Evolutionary conservation across 2,329 filamentous ascomycete genomes (phyloP).

Genomic region (Gremmenia infestans): DNA sequence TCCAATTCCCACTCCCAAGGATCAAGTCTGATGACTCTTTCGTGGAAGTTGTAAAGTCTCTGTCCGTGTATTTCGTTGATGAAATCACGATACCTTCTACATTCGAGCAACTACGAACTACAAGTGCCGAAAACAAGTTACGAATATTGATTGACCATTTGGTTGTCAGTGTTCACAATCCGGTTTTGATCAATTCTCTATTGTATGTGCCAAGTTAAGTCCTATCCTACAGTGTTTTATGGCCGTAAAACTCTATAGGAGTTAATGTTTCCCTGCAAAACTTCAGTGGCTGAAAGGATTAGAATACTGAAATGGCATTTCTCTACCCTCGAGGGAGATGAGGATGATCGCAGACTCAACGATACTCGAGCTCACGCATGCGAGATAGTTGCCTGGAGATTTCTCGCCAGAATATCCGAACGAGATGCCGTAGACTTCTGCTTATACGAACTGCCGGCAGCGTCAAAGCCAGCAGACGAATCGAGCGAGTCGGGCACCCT

Average conservation of each 20-base stretch:
- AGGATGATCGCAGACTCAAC: conserved; percentile 56
- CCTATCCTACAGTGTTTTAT: not conserved
- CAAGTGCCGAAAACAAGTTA: conserved; percentile 54
- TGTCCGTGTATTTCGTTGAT: conserved; percentile 49
- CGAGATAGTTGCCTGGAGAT: conserved; percentile 77
- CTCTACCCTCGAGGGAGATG: conserved; percentile 48
- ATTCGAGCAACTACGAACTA: conserved; percentile 69
- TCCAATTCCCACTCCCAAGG: conserved; percentile 49
- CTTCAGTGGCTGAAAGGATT: conserved; percentile 1
- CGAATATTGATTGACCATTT: conserved; percentile 60
- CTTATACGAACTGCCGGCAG: conserved; percentile 63
- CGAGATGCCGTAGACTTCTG: conserved; percentile 70
- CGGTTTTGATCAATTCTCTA: conserved; percentile 65
- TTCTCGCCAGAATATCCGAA: conserved; percentile 65
- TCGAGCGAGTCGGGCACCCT: conserved; percentile 1
- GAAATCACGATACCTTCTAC: conserved; percentile 60
- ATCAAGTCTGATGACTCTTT: conserved; percentile 56
- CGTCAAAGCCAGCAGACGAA: not conserved
- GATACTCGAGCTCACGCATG: conserved; percentile 68
- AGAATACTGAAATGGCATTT: conserved; percentile 76
- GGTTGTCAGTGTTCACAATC: conserved; percentile 58
- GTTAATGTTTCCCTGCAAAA: not conserved
- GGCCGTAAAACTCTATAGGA: not conserved
- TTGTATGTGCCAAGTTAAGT: conserved; percentile 48
- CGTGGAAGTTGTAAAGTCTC: conserved; percentile 58